These are phyloP conservation scores for Ceratobasidium sp. DNA, from an alignment of 1,284 basidiomycete genomes.

Conservation along the genomic window DNA sequence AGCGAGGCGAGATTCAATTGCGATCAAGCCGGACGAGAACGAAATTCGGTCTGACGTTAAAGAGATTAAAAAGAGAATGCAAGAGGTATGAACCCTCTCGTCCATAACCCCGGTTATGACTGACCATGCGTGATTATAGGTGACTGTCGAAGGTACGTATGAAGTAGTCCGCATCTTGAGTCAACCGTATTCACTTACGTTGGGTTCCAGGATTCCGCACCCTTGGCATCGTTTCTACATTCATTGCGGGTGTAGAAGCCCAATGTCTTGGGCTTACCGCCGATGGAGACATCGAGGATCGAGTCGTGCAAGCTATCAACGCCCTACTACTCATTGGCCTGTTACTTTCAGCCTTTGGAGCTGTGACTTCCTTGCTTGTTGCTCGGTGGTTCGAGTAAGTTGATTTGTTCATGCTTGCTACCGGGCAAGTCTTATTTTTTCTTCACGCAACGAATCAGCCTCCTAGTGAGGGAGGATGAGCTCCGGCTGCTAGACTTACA, in stretches of 20 bases:
- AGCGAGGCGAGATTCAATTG: no score
- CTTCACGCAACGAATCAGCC: neutral
- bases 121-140: no score
- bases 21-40: no score
- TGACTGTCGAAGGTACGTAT: no score
- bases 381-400: constrained; percentile 41
- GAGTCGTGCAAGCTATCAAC: neutral
- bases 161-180: no score
- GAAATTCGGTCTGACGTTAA: no score
- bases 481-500: neutral
- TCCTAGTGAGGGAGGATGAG: constrained; percentile 13
- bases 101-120: no score
- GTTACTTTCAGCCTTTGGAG: constrained; percentile 29
- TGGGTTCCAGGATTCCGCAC: constrained; percentile 20
- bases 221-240: constrained; percentile 32
- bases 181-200: no score
- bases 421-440: neutral
- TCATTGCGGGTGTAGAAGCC: constrained; percentile 32
- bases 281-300: neutral
- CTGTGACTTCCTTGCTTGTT: constrained; percentile 10
- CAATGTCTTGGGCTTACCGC: constrained; percentile 21
- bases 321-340: constrained; percentile 24
- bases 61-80: no score
- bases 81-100: no score
- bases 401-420: neutral